These are phyloP conservation scores for Dictyostelium firmibasis DNA, from an alignment of 78 protist genomes.

Conservation along the genomic window DNA sequence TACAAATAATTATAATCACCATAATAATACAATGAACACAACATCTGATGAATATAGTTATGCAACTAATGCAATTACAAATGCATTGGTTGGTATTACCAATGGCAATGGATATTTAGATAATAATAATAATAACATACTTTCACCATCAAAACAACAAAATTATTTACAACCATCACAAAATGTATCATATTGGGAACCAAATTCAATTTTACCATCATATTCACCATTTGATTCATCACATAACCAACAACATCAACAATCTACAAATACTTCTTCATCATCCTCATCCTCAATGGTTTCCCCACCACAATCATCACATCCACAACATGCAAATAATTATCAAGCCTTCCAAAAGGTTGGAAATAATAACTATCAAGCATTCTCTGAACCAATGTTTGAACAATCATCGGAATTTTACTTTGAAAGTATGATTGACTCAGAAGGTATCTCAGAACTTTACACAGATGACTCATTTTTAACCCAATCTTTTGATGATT, in stretches of 20 bases:
- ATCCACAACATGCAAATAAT: background rate
- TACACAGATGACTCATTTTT: constrained; percentile 75
- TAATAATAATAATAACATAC: background rate
- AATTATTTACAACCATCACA: background rate
- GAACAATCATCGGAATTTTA: background rate
- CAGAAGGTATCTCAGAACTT: constrained; percentile 63
- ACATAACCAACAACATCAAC: background rate
- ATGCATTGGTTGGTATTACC: background rate
- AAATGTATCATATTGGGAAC: constrained; percentile 40
- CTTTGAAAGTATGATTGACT: constrained; percentile 28
- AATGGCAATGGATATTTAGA: background rate
- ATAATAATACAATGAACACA: background rate
- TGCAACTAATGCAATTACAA: constrained; percentile 14
- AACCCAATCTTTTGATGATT: constrained; percentile 75
- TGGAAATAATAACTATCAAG: background rate
- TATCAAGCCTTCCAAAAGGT: background rate
- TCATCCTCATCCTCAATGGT: background rate
- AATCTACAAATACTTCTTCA: background rate
- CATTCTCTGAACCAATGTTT: background rate
- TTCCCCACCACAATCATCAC: background rate
- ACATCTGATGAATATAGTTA: background rate
- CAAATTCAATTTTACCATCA: constrained; percentile 32
- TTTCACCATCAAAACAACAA: background rate
- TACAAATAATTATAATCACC: background rate
- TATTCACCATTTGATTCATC: constrained; percentile 20